Base-by-base conservation (phyloP, 2,329 filamentous ascomycete genomes). In the Samsoniella hepiali region DNA sequence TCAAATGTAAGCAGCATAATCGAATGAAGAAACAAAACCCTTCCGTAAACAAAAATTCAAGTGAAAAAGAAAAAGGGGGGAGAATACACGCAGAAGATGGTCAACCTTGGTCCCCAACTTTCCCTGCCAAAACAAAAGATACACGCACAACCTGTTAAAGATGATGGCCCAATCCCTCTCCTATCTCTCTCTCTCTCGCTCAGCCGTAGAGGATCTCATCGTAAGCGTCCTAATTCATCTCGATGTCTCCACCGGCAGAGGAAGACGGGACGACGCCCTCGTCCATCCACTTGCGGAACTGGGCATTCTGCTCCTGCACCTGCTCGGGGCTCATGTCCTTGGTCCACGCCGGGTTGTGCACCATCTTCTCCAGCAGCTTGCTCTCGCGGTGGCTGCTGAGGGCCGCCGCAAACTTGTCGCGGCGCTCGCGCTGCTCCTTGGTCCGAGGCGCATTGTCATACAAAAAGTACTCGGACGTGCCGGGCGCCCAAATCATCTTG, bases 281-380 rank as follows among this genome's bases (percentile, higher is more conserved):
- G 51, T 80, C 78, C 69, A 80, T 75, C 81, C 84, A 86, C 64
- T 76, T 79, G 67, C 79, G 76, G 69, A 82, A 86, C 63, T 84
- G 84, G 71, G 88, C 85, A 77, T 93, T 93, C 68, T 87, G 87
- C 74, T 89, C 85, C 72, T 89, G 81, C n/a, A 90, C 87, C 70
- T 89, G 85, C 68, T 90, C 90, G 76, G 91, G 90, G 74, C 89
- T 90, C 76, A 91, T 80, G 62, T 91, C 90, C 76, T 91, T 86
- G 74, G 96, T 82, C 77, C 93, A 94, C 66, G 91, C 84, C 65
- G 89, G 88, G 81, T 93, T 90, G 77, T 89, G 89, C 66, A 96
- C 86, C 75, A 92, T 81, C 81, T 94, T 95, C 82, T 95, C 89
- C 67, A 85, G 84, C 72, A 93, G 78, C 74, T 87, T 90, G 68